Evolutionary conservation across 306 rosid genomes (phyloP).

Genomic region (Trichosanthes truncata): DNA sequence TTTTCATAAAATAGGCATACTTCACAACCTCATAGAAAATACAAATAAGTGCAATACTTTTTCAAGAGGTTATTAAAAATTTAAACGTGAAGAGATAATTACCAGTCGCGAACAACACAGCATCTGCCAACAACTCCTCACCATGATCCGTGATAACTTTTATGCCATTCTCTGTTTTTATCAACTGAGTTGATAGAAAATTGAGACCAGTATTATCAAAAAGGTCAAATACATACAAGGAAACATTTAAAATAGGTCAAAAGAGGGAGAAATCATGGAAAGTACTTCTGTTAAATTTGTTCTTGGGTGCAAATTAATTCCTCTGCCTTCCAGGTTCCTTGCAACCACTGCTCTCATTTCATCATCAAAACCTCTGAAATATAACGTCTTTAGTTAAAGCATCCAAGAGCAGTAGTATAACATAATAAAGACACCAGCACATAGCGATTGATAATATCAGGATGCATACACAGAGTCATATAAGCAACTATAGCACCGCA

Average conservation of each 20-base stretch:
- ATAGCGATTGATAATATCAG: neutral
- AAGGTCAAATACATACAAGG: constrained; percentile 8
- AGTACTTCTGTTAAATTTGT: constrained; percentile 66
- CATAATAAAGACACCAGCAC: neutral
- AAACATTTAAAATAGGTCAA: neutral
- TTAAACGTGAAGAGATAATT: constrained; percentile 19
- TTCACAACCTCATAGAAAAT: neutral
- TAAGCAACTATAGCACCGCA: neutral
- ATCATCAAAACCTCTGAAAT: constrained; percentile 86
- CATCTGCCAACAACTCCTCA: constrained; percentile 80
- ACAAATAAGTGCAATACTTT: neutral
- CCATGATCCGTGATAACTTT: constrained; percentile 88
- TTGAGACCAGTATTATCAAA: neutral
- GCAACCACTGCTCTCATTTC: constrained; percentile 97
- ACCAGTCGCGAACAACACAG: constrained; percentile 93
- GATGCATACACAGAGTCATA: neutral
- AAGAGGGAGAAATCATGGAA: neutral
- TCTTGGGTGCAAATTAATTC: constrained; percentile 72
- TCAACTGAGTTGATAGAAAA: constrained; percentile 39
- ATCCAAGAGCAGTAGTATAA: neutral
- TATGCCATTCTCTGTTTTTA: constrained; percentile 68
- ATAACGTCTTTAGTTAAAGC: constrained; percentile 9
- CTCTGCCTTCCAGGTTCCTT: constrained; percentile 90
- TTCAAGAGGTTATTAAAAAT: neutral
- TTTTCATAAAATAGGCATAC: neutral